phyloP scores from a whole-genome alignment of 345 rosid genomes.

The Combretum micranthum region DNA sequence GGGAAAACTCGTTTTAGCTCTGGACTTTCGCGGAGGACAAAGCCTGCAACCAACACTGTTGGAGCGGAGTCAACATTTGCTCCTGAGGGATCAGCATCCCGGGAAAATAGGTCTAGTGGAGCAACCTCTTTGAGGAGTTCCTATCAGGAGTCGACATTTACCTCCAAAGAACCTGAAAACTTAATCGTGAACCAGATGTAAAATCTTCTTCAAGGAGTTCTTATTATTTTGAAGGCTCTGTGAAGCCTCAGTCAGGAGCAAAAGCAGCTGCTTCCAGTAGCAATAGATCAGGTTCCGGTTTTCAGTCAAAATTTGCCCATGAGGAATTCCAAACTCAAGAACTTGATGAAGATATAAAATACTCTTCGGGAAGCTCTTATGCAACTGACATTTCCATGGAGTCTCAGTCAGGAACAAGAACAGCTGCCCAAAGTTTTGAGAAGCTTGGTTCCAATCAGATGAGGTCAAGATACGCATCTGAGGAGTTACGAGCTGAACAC shows the following conservation, averaged over 20 bases:
- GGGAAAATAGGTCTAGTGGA: neutral
- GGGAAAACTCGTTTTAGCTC: conserved; percentile 18
- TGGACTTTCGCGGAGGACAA: conserved; percentile 57
- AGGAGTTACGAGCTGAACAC: conserved; percentile 7
- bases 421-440: too few species aligned
- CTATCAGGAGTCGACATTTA: conserved; percentile 15
- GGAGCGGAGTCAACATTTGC: neutral
- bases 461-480: neutral
- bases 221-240: too few species aligned
- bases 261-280: too few species aligned
- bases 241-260: too few species aligned
- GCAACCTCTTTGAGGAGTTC: conserved; percentile 14
- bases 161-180: conserved; percentile 9
- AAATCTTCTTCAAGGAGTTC: too few species aligned
- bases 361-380: conserved; percentile 5
- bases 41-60: conserved; percentile 6
- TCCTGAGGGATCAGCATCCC: neutral
- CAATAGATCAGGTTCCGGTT: too few species aligned
- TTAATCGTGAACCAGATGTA: too few species aligned
- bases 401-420: neutral
- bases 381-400: neutral
- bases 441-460: too few species aligned
- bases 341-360: conserved; percentile 3
- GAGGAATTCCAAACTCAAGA: neutral
- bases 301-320: too few species aligned